Conservation (phyloP, 148 eudicot species). For the Fagopyrum esculentum region DNA sequence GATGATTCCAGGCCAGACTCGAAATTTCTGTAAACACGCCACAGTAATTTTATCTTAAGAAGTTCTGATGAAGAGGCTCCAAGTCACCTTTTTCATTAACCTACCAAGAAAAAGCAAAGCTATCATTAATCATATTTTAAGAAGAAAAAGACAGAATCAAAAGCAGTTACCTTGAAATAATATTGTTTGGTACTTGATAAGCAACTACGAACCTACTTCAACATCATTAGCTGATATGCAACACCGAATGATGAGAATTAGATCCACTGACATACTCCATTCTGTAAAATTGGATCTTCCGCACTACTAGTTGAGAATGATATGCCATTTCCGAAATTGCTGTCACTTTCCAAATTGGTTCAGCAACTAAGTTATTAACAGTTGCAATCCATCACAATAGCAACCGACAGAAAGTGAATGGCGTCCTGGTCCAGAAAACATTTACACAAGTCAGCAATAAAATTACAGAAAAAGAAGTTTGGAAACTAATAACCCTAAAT, state of each 20-base stretch:
- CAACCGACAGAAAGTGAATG: conserved; percentile 1
- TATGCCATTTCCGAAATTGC: not conserved
- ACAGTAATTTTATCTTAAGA: conserved; percentile 2
- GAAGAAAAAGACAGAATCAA: no score
- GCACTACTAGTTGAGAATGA: not conserved
- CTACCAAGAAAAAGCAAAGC: not conserved
- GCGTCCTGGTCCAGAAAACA: not conserved
- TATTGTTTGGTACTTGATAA: not conserved
- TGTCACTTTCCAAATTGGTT: not conserved
- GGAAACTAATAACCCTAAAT: not conserved
- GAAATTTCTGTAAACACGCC: not conserved
- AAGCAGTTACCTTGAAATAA: conserved; percentile 4
- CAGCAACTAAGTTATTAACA: not conserved
- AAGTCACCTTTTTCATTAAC: not conserved
- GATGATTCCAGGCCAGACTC: conserved; percentile 43
- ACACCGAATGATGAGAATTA: not conserved
- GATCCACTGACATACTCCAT: not conserved
- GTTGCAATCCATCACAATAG: conserved; percentile 11
- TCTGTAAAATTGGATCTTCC: not conserved
- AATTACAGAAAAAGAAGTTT: not conserved
- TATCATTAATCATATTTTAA: not conserved
- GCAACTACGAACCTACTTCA: not conserved
- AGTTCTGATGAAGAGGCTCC: conserved; percentile 8
- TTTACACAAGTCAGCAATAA: not conserved
- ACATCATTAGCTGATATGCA: not conserved